These are phyloP conservation scores for Podospora anserina DNA, from an alignment of 495 filamentous ascomycete genomes.

Conservation along the genomic window DNA sequence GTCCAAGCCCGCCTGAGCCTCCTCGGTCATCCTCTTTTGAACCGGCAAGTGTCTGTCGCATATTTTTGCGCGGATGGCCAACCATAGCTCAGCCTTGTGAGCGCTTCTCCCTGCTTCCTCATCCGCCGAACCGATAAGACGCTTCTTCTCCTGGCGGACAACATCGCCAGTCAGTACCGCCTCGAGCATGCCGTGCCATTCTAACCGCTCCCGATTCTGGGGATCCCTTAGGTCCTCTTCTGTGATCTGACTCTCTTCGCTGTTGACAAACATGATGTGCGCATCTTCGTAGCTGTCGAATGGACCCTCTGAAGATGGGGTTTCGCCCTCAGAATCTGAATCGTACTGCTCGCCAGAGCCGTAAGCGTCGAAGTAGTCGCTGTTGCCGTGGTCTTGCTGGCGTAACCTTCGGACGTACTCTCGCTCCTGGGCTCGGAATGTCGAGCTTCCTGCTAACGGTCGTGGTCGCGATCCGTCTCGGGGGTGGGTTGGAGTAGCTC, in stretches of 20 bases:
- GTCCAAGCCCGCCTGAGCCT: conserved; percentile 65
- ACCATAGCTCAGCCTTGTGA: conserved; percentile 81
- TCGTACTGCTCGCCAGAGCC: conserved; percentile 65
- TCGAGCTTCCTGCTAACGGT: conserved; percentile 64
- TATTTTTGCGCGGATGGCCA: conserved; percentile 75
- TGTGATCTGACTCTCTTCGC: conserved; percentile 81
- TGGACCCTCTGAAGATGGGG: conserved; percentile 77
- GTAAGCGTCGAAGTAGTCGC: conserved; percentile 74
- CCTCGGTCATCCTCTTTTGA: conserved; percentile 79
- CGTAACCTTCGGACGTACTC: conserved; percentile 49
- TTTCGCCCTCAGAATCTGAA: conserved; percentile 81
- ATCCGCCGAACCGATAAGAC: conserved; percentile 80
- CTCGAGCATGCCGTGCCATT: conserved; percentile 98
- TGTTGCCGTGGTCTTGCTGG: conserved; percentile 59
- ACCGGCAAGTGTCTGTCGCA: conserved; percentile 80
- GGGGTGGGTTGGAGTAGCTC: conserved; percentile 60
- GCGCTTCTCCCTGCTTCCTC: conserved; percentile 64
- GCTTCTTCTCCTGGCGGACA: conserved; percentile 94
- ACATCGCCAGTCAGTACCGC: conserved; percentile 95
- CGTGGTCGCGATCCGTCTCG: conserved; percentile 80
- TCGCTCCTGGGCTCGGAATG: conserved; percentile 48
- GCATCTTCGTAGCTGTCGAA: conserved; percentile 89
- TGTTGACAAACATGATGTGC: conserved; percentile 79
- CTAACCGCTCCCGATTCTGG: conserved; percentile 82
- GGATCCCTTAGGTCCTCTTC: conserved; percentile 85